Base-by-base conservation (phyloP, 2,329 filamentous ascomycete genomes). In the Diaporthe ilicicola region DNA sequence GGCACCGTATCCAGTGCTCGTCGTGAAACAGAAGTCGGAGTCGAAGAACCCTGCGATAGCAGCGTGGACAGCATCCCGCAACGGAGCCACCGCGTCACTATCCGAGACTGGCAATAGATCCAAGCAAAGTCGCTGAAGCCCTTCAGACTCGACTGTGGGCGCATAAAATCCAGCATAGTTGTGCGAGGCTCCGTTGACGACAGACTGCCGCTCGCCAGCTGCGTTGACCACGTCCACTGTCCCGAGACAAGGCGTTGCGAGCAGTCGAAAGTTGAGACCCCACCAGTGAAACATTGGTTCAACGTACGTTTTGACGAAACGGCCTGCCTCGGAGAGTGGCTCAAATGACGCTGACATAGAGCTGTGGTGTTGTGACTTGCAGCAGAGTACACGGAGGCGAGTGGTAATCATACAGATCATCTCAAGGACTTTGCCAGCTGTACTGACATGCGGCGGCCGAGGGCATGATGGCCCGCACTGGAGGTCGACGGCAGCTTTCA, bases 241-340 rank as follows among this genome's bases (percentile, higher is more conserved):
- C n/a, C 48, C 48, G 13, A 51, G 71, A 46, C 68, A 71, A 29
- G 53, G 62, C 1, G 48, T 73, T 17, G 32, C 44, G 1, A 75
- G 65, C 27, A 75, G 32, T 29, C 74, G 73, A 13, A 64, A 51
- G 68, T 75, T 75, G 39, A 44, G 59, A 1, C 70, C 72, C 70
- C 71, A 74, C 71, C 73, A 74, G 54, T 70, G 66, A 32, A 69
- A 70, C 4, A 75, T 54, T 4, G 74, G 74, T 64, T 74, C 74
- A 22, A 73, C 66, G 61, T 72, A 73, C 0, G 27, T 22, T 13
- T 51, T 51, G 48, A 51, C 48, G 24, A 51, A 51, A 13, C 48
- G 48, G 48, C 48, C 48, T 29, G 48, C 27, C 24, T 51, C 48
- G 10, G 48, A 51, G 48, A 51, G 48, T 22, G 48, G 48, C 1